Conservation (phyloP, 2,329 filamentous ascomycete genomes). For the Phaeophleospora eucalypticola region DNA sequence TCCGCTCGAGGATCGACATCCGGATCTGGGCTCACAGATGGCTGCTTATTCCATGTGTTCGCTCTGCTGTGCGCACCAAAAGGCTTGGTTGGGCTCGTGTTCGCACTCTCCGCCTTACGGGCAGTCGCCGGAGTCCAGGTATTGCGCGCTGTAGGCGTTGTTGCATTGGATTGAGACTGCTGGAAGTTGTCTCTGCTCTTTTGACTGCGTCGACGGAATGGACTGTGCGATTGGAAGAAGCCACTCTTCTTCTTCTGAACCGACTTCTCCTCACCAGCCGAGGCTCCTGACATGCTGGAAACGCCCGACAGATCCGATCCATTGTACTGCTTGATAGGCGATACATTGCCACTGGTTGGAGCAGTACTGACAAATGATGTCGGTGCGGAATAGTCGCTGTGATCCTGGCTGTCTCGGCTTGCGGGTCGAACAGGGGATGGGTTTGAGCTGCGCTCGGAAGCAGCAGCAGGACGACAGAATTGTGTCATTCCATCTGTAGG, state of each 20-base stretch:
- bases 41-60: conserved; percentile 32
- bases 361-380: conserved; percentile 87
- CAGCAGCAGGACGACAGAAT: conserved; percentile 75
- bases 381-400: conserved; percentile 82
- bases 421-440: conserved; percentile 68
- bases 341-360: conserved; percentile 66
- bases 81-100: conserved; percentile 42
- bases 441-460: conserved; percentile 65
- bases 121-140: conserved; percentile 49
- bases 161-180: conserved; percentile 34
- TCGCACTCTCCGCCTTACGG: conserved; percentile 36
- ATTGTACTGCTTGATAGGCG: conserved; percentile 62
- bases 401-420: conserved; percentile 71
- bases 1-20: conserved; percentile 90
- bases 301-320: conserved; percentile 30
- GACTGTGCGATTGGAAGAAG: conserved; percentile 90
- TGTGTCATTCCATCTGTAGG: conserved; percentile 96
- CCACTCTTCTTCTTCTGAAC: conserved; percentile 68
- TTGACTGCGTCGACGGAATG: conserved; percentile 82
- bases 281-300: conserved; percentile 29
- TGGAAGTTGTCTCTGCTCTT: conserved; percentile 67
- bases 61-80: conserved; percentile 25
- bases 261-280: conserved; percentile 56
- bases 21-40: conserved; percentile 44
- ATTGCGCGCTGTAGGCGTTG: conserved; percentile 42